Evolutionary conservation across 108 stramenopile species (phyloP), one percentile per base, ranked within the genome.

Genomic region (Nitzschia sp.): DNA sequence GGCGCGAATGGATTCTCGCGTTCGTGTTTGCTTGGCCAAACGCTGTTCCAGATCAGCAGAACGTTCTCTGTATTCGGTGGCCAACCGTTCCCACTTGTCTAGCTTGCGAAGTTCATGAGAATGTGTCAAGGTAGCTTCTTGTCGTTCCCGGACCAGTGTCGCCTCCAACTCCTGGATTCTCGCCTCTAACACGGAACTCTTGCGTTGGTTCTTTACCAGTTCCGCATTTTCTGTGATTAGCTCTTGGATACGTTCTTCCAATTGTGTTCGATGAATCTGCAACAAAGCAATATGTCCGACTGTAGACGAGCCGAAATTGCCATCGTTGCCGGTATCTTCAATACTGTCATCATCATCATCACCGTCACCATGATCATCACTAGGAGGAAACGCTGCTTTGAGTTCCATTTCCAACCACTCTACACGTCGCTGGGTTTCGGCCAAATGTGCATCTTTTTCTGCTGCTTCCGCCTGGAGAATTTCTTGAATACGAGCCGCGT

Each of bases 201-300:
- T n/a, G 10, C 38, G 9, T 62, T 62, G 61, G 10, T 39, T 39
- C 17, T 39, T 43, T 24, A 44, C 42, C 17, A 62, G 22, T 19
- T 62, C 21, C 0, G 61, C 41, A 62, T 44, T 46, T 46, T 62
- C 61, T 5, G 43, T 22, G 12, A 62, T 15, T 6, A 62, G 43
- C 20, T 62, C 61, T 62, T 62, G 61, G 21, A 62, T 38, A 12
- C 61, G 61, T 22, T 62, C 61, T 46, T 62, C 61, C 19, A 62
- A 44, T 62, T 62, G 42, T 38, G 61, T 12, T 46, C 43, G 41
- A 24, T 62, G 61, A 3, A 17, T 26, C 8, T 62, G 43, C 42
- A 62, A 44, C 21, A 62, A 19, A 19, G 61, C 61, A 43, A 62
- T 39, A 44, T 44, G 43, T 2, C 61, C 46, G 14, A 48, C 46